Evolutionary conservation across 768 basidiomycete genomes (phyloP), one percentile per base, ranked within the genome.

Genomic region (Termitomyces sp.): DNA sequence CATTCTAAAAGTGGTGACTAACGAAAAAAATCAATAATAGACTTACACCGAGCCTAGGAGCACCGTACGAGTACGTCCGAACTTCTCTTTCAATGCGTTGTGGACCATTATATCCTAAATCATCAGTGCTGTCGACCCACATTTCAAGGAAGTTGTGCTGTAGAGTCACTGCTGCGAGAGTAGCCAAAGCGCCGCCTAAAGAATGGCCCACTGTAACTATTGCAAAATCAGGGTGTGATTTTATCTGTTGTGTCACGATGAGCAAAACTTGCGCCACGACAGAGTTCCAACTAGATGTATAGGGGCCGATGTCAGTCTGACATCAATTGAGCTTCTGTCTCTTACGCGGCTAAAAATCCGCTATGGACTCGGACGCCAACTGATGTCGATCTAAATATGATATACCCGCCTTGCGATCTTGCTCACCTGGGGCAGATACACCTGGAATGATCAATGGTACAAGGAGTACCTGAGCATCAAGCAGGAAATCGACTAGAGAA

Each of bases 151-250:
- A 78, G 45, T 76, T 74, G 48, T 74, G 70, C 53, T 74, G 72
- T 20, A 83, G 56, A 3, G 76, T 68, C 14, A 83, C 68, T 3
- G 79, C 79, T 1, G 76, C 79, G 1, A 84, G 66, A 3, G 78
- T 71, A 1, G 83, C 75, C 6, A 85, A 65, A 0, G 81, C 70
- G 7, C 81, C 83, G 10, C 83, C 83, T 10, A 83, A 67, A 1
- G 82, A 84, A 63, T 85, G 83, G 0, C 83, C 83, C 5, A 73
- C 72, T 0, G 77, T 77, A 9, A 79, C 75, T 33, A 84, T 66
- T 1, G 72, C 18, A 40, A 44, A 54, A 33, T 33, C 42, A 18
- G 53, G 42, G 20, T 54, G 42, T 20, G 42, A 44, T 38, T 44
- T 54, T 20, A 54, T 44, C 33, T 54, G 53, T 28, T 44, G 53